Evolutionary conservation across 306 rosid genomes (phyloP).

Genomic region (Clitoria ternatea): DNA sequence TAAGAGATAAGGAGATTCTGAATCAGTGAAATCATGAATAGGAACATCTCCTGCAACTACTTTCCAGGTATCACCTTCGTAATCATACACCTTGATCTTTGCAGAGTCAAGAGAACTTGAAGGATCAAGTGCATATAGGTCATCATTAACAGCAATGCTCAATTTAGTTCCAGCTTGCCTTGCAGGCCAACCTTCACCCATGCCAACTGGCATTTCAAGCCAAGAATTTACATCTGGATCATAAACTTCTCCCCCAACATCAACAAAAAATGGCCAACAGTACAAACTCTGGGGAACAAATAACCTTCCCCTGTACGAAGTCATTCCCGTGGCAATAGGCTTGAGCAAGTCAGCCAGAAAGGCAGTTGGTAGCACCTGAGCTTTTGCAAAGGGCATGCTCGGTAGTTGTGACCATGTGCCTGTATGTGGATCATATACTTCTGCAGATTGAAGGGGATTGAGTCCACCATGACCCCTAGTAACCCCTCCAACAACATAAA

Average conservation of each 20-base stretch:
- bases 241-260: conserved; percentile 47
- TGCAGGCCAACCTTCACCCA: conserved; percentile 51
- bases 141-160: conserved; percentile 29
- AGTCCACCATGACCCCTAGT: conserved; percentile 41
- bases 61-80: conserved; percentile 50
- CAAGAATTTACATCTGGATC: conserved; percentile 40
- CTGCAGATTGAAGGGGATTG: conserved; percentile 45
- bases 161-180: conserved; percentile 50
- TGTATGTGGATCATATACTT: conserved; percentile 35
- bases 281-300: conserved; percentile 49
- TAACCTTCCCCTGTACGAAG: conserved; percentile 44
- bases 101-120: conserved; percentile 36
- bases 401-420: conserved; percentile 44
- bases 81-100: conserved; percentile 36
- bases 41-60: conserved; percentile 44
- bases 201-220: conserved; percentile 46
- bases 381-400: conserved; percentile 43
- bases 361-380: conserved; percentile 39
- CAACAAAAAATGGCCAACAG: conserved; percentile 44
- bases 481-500: conserved; percentile 46
- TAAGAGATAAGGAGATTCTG: conserved; percentile 47
- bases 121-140: conserved; percentile 45
- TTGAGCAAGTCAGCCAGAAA: conserved; percentile 45
- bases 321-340: conserved; percentile 50
- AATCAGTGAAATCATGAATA: conserved; percentile 30